phyloP scores from a whole-genome alignment of 768 basidiomycete species.

The Gyrodon lividus region DNA sequence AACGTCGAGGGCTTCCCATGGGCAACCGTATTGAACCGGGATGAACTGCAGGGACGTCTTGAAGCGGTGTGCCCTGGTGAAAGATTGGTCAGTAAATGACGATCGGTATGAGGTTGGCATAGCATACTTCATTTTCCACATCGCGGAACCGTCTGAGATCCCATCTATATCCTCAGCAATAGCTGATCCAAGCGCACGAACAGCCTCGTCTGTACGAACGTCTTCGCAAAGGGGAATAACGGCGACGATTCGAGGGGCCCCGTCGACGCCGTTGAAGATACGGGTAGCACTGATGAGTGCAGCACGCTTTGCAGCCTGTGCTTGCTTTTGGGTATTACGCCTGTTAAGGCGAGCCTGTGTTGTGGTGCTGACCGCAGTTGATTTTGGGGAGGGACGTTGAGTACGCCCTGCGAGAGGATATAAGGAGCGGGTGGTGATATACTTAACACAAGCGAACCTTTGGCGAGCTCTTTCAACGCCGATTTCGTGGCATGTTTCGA shows the following conservation, averaged over 20 bases:
- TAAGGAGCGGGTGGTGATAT: neutral
- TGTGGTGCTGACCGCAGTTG: slow-evolving; percentile 44
- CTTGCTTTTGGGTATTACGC: slow-evolving; percentile 83
- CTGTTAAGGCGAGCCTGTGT: slow-evolving; percentile 78
- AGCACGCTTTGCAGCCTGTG: slow-evolving; percentile 68
- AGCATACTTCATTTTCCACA: slow-evolving; percentile 69
- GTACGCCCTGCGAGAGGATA: slow-evolving; percentile 49
- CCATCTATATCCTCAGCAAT: slow-evolving; percentile 45
- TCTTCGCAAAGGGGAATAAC: slow-evolving; percentile 82
- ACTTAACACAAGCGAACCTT: slow-evolving; percentile 50
- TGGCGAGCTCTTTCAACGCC: slow-evolving; percentile 77
- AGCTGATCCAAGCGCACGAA: slow-evolving; percentile 56
- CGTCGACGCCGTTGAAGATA: slow-evolving; percentile 77
- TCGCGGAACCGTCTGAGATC: slow-evolving; percentile 8
- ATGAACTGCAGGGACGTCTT: slow-evolving; percentile 90
- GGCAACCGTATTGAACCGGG: slow-evolving; percentile 64
- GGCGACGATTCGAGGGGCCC: slow-evolving; percentile 82
- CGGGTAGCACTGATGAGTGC: slow-evolving; percentile 67
- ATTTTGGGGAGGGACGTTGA: slow-evolving; percentile 54
- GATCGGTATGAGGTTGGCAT: neutral
- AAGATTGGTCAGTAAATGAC: slow-evolving; percentile 1
- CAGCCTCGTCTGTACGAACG: slow-evolving; percentile 50
- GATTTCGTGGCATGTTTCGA: slow-evolving; percentile 88
- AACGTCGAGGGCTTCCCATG: slow-evolving; percentile 80
- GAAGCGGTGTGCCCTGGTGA: slow-evolving; percentile 76